Evolutionary conservation across 1,284 basidiomycete species (phyloP).

Genomic region (Cryptococcus hybrid): DNA sequence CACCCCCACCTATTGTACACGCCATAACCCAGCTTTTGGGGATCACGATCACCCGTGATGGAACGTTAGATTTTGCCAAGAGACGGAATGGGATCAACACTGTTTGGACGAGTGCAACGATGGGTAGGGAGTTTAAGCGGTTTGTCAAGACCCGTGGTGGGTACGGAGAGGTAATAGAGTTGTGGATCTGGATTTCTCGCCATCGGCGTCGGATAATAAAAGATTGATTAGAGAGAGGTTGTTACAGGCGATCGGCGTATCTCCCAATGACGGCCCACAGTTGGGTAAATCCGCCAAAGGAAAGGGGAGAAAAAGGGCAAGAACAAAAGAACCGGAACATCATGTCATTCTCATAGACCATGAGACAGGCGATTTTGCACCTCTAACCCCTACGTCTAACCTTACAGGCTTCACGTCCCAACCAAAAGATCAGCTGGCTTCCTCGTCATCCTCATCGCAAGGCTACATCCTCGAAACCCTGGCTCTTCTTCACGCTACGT

Average conservation of each 20-base stretch:
- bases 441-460: background rate
- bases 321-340: constrained; percentile 15
- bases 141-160: constrained; percentile 30
- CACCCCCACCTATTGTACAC: constrained; percentile 26
- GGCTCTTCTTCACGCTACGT: constrained; percentile 26
- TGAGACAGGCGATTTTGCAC: constrained; percentile 11
- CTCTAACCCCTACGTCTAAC: constrained; percentile 1
- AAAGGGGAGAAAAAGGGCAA: background rate
- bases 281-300: background rate
- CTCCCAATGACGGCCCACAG: background rate
- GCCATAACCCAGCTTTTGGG: constrained; percentile 13
- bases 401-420: background rate
- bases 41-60: background rate
- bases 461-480: constrained; percentile 22
- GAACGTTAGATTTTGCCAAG: constrained; percentile 14
- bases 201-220: constrained; percentile 12
- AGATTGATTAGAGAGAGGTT: constrained; percentile 12
- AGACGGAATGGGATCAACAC: constrained; percentile 20
- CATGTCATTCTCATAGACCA: constrained; percentile 22
- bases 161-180: constrained; percentile 10
- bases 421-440: background rate
- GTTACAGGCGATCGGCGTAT: constrained; percentile 4
- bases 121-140: constrained; percentile 18
- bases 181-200: constrained; percentile 31
- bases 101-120: constrained; percentile 30